Evolutionary conservation across 2,329 filamentous ascomycete species (phyloP), one percentile per base, ranked within the genome.

Genomic region (Phyllosticta citribraziliensis): DNA sequence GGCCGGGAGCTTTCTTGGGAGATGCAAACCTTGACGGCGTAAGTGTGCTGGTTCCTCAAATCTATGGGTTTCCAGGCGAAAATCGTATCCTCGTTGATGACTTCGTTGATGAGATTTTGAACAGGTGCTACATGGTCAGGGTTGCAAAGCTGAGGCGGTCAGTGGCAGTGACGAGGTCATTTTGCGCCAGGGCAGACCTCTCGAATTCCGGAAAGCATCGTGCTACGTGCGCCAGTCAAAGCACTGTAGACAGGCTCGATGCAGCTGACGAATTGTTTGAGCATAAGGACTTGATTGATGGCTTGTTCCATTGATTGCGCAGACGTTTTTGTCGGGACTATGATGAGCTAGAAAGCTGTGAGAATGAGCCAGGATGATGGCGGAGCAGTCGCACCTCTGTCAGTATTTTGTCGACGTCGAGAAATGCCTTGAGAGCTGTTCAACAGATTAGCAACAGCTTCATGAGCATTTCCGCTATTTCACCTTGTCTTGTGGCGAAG

Each of bases 1-100:
- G 27, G 12, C 6, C 14, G 5, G 20, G 55, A 3, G 2, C 53
- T 12, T 56, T 12, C 30, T 5, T 33, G 20, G 12, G 6, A 51
- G 1, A 50, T 17, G 51, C 57, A 30, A 35, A 86, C 84, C 76
- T 88, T 94, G 33, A 97, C 87, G 22, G 93, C 93, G 75, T 95
- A 97, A 0, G 88, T 89, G 64, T 93, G 82, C 70, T 97, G 93
- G 64, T 97, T 96, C 14, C 92, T 84, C 61, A 96, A 79, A 64
- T 97, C 93, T 4, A 97, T 79, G 0, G 94, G 88, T 22, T 87
- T 84, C 55, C 82, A 89, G 62, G 89, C 88, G 66, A 88, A 95
- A 0, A 81, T 83, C 0, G 91, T 89, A 70, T 96, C 89, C 9
- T 88, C 82, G 65, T 97, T 94, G 66, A 99, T 86, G 0, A 84